A percentile compares a stretch with the other conserved stretches of the same genome.
These are phyloP conservation scores for Colletotrichum tropicale DNA, from an alignment of 2,329 filamentous ascomycete genomes.

Conservation along the genomic window DNA sequence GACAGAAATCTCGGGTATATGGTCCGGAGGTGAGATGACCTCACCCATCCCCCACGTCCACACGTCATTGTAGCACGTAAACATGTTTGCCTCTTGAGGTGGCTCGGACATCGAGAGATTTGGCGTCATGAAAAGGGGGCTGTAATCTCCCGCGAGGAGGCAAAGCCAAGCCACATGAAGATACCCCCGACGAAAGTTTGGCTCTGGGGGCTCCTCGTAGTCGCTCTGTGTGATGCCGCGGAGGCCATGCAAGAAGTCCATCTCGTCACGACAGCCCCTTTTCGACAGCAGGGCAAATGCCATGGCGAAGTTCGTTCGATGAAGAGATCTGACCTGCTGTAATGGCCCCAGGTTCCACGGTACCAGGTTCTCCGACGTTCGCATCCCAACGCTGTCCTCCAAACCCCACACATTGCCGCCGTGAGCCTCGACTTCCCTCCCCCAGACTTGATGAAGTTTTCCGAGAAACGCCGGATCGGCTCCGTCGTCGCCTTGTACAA, in stretches of 20 bases:
- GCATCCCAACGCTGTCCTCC: neutral
- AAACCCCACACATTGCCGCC: neutral
- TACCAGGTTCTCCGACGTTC: neutral
- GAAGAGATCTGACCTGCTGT: neutral
- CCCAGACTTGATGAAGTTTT: neutral
- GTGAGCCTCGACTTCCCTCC: neutral
- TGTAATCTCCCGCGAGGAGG: too few relatives aligned
- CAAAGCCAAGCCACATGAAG: too few relatives aligned
- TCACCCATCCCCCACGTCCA: too few relatives aligned
- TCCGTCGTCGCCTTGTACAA: neutral
- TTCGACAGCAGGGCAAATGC: neutral
- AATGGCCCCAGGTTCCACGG: neutral
- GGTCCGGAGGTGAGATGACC: too few relatives aligned
- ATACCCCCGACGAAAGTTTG: too few relatives aligned
- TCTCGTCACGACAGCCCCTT: neutral
- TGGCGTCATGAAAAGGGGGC: too few relatives aligned
- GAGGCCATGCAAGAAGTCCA: neutral
- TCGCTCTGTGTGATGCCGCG: neutral
- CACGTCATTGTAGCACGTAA: too few relatives aligned
- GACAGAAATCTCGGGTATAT: rapidly evolving
- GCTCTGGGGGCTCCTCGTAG: too few relatives aligned
- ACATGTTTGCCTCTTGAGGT: too few relatives aligned
- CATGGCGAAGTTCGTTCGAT: neutral
- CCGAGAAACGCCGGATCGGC: neutral
- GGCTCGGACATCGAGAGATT: too few relatives aligned